Evolutionary conservation across 192 early-diverging fungal genomes (phyloP), one percentile per base, ranked within the genome.

Genomic region (Endogone sp.): DNA sequence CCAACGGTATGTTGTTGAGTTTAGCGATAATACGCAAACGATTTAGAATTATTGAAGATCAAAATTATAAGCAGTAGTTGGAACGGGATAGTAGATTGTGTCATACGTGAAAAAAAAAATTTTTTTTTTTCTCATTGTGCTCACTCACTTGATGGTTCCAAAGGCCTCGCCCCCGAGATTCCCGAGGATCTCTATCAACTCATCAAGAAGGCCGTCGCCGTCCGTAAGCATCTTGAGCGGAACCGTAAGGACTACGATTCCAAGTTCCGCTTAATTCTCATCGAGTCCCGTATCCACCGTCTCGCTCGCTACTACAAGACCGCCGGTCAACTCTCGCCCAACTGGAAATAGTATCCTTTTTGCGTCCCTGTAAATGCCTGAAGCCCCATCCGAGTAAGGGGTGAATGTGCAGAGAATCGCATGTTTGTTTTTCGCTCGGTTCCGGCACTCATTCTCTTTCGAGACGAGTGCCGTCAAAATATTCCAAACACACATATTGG

Each of bases 171-270:
- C 71, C 96, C 96, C 67, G 91, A 94, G 79, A 90, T 98, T 79
- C 96, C 96, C 73, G 97, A 99, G 87, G 96, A 99, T 86, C 89
- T 99, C 64, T 97, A 97, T 91, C 93, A 94, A 84, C 83, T 99
- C 73, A 98, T 98, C 88, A 99, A 97, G 93, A 98, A 98, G 93
- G 96, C 97, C 72, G 95, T 99, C 74, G 88, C 93, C 71, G 91
- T 99, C 85, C 95, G 92, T 86, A 98, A 97, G 91, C 97, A 99
- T 82, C 79, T 99, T 71, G 97, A 99, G 89, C 92, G 92, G 74
- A 93, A 95, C 93, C 92, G 96, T 87, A 99, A 99, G 90, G 97
- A 99, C 84, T 84, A 84, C 72, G 97, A 97, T 77, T 87, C 93
- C 82, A 99, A 99, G 92, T 99, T 96, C 91, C 93, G 97, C 79